phyloP scores from a whole-genome alignment of 2,329 filamentous ascomycete species.

The Cladobotryum protrusum region DNA sequence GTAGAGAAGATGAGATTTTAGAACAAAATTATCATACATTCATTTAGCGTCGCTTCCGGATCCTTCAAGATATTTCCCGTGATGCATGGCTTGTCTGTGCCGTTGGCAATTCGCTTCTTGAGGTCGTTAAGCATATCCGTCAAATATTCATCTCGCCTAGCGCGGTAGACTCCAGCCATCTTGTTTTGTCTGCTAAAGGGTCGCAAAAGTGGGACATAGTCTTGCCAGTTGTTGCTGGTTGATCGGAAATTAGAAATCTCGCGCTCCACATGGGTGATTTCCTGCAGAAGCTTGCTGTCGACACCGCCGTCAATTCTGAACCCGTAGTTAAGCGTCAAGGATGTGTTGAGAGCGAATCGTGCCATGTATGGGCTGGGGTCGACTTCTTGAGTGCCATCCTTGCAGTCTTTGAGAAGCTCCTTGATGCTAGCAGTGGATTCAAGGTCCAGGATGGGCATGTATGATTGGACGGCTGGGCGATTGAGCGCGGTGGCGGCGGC shows the following conservation, averaged over 20 bases:
- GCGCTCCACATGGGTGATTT: conserved; percentile 71
- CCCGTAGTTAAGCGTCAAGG: conserved; percentile 73
- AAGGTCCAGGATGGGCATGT: conserved; percentile 77
- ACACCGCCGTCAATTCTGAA: conserved; percentile 67
- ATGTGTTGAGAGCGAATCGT: conserved; percentile 70
- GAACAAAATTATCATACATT: conserved; percentile 18
- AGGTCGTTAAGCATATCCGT: conserved; percentile 60
- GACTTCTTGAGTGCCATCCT: conserved; percentile 55
- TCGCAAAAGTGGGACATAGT: conserved; percentile 72
- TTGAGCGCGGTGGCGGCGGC: conserved; percentile 75
- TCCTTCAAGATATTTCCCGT: conserved; percentile 49
- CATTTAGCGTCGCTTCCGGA: conserved; percentile 36
- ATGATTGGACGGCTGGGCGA: conserved; percentile 66
- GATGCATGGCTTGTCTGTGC: conserved; percentile 36
- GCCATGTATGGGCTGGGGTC: conserved; percentile 70
- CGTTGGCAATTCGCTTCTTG: conserved; percentile 32
- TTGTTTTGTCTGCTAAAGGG: conserved; percentile 56
- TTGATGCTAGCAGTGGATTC: conserved; percentile 67
- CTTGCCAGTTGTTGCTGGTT: conserved; percentile 79
- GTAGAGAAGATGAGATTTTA: background rate
- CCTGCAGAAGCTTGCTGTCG: conserved; percentile 59
- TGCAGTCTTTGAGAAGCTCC: conserved; percentile 61
- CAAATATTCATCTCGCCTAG: conserved; percentile 60
- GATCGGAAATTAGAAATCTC: conserved; percentile 70
- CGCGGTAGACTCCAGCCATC: conserved; percentile 58